phyloP scores from a whole-genome alignment of 139 green algal genomes.

The Choricystis sp. region DNA sequence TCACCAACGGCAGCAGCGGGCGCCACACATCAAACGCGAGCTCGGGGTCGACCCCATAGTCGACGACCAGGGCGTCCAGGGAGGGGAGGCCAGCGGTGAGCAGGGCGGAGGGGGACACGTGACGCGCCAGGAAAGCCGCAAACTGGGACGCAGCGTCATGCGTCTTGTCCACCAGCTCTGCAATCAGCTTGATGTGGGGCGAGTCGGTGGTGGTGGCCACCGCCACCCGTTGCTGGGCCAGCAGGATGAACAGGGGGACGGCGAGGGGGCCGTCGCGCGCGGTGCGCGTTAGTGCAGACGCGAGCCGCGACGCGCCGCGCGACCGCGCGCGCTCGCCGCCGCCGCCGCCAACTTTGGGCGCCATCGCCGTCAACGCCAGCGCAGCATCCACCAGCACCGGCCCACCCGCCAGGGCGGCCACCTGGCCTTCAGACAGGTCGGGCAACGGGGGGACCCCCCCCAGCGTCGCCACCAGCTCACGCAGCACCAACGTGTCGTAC shows the following conservation, averaged over 20 bases:
- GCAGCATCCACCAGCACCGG: not conserved
- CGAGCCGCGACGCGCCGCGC: not conserved
- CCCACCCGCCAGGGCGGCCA: not conserved
- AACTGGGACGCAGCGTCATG: not conserved
- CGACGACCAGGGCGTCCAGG: not conserved
- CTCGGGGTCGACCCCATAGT: not conserved
- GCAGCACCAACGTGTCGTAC: not conserved
- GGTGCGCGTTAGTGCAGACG: not conserved
- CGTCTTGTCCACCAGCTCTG: not conserved
- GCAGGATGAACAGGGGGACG: not conserved
- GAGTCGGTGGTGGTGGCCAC: not conserved
- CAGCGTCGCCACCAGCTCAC: not conserved
- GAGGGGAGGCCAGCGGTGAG: not conserved
- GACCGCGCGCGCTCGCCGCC: no score
- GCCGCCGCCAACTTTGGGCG: no score
- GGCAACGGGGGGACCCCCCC: not conserved
- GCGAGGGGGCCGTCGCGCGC: not conserved
- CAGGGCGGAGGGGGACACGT: no score
- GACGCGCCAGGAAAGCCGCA: not conserved
- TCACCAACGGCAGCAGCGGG: not conserved
- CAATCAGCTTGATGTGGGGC: not conserved
- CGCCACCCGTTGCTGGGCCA: not conserved
- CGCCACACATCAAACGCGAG: not conserved
- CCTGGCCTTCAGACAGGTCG: not conserved
- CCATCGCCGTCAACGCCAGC: not conserved